Base-by-base conservation (phyloP, 116 monocot genomes). In the Zostera marina region DNA sequence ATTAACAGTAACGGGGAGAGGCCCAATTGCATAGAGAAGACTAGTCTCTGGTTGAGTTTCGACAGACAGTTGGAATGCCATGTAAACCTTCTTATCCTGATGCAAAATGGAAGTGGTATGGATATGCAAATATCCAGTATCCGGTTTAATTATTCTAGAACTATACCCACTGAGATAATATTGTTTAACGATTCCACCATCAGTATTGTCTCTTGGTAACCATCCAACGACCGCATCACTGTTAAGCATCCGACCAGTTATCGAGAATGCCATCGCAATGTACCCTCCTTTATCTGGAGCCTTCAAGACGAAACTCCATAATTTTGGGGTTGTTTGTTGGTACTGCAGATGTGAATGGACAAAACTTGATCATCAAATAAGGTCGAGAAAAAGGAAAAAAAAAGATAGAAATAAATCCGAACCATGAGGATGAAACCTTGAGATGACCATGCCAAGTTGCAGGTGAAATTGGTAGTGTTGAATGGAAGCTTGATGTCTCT, bases 371-470 rank as follows among this genome's bases (percentile, higher is more conserved):
- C 6, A 22, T n/a, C n/a, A n/a, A n/a, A n/a, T n/a, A n/a, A n/a
- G n/a, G n/a, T n/a, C n/a, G n/a, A n/a, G 15, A 42, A 39, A 7
- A 17, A 59, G 59, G 14, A 19, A 3, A 43, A 15, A 5, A 48
- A 46, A 15, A 15, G 9, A 15, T 14, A 48, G 17, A 48, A 16
- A 48, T 7, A 45, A 45, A 10, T 11, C 42, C 10, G 14, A 10
- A 73, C 73, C 68, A 68, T 68, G 11, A 73, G 63, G 24, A 41
- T 63, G 62, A 73, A 73, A 22, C 43, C 22, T n/a, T 63, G 61
- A 24, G 73, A 57, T 41, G 16, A 58, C 73, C 73, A 67, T 15
- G 57, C 67, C 45, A 15, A 32, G 52, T 19, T 11, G 62, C 73
- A 73, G 41, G 13, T 67, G 62, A 68, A 54, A 26, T 13, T 39